Percentiles rank a stretch among this genome's conserved stretches.
Evolutionary conservation across 1,284 basidiomycete genomes (phyloP).

Genomic region (Caloboletus inedulis): DNA sequence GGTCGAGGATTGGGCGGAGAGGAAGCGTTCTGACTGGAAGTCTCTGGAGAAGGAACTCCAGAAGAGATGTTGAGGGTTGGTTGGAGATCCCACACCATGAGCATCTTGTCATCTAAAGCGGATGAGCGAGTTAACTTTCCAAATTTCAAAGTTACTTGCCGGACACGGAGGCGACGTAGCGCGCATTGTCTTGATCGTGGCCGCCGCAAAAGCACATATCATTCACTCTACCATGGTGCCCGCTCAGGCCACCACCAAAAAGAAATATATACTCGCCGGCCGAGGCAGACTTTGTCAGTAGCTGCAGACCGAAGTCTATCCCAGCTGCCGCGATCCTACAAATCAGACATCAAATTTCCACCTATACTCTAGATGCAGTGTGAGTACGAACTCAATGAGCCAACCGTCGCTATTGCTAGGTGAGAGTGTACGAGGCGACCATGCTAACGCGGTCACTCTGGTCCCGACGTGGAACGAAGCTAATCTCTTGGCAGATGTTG

Average conservation of each 20-base stretch:
- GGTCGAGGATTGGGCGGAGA: constrained; percentile 37
- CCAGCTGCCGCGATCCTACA: constrained; percentile 63
- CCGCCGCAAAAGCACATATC: constrained; percentile 76
- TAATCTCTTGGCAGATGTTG: constrained; percentile 44
- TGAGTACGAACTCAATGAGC: constrained; percentile 60
- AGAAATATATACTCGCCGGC: constrained; percentile 54
- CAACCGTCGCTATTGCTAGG: constrained; percentile 62
- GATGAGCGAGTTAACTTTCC: constrained; percentile 3
- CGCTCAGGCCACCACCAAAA: constrained; percentile 74
- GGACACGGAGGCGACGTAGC: constrained; percentile 76
- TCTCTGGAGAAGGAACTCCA: constrained; percentile 30
- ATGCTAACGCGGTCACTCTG: constrained; percentile 70
- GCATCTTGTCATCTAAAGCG: constrained; percentile 66
- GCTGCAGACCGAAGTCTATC: constrained; percentile 64
- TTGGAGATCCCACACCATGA: constrained; percentile 80
- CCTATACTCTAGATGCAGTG: neutral
- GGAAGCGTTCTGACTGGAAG: constrained; percentile 13
- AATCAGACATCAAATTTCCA: constrained; percentile 3
- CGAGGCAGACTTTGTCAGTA: constrained; percentile 55
- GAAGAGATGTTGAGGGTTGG: constrained; percentile 47
- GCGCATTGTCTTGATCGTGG: constrained; percentile 55
- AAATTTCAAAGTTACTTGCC: constrained; percentile 40
- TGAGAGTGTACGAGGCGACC: constrained; percentile 67
- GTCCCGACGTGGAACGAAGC: constrained; percentile 74
- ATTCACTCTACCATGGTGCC: constrained; percentile 71